Evolutionary conservation across 805 yeast species (phyloP).

Genomic region (Ogataea pignaliae): DNA sequence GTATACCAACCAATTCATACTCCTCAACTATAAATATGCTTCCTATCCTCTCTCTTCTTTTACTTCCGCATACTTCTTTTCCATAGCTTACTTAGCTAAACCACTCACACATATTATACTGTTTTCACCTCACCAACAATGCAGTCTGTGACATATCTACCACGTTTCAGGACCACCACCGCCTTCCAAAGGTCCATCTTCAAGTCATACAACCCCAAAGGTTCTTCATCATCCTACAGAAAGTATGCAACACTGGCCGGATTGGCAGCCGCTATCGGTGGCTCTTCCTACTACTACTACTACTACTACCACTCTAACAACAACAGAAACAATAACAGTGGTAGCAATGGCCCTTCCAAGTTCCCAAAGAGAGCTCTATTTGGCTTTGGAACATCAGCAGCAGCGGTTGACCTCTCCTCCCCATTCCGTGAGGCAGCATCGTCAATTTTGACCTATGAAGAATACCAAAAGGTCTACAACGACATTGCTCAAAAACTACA

Average conservation of each 20-base stretch:
- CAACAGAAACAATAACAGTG: constrained; percentile 8
- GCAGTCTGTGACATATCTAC: no score
- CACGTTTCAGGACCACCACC: no score
- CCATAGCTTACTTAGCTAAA: no score
- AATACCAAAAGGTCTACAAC: constrained; percentile 64
- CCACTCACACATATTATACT: no score
- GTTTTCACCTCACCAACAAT: no score
- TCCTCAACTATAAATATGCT: no score
- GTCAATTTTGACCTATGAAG: constrained; percentile 36
- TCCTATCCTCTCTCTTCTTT: no score
- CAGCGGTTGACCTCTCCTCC: constrained; percentile 20
- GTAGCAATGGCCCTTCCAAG: constrained; percentile 15
- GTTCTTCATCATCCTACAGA: neutral
- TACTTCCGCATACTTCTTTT: no score
- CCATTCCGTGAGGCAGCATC: constrained; percentile 31
- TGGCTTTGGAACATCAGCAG: constrained; percentile 32
- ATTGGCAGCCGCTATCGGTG: constrained; percentile 20
- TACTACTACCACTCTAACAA: constrained; percentile 14
- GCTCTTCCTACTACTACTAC: constrained; percentile 22
- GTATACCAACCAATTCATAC: no score
- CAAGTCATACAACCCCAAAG: no score
- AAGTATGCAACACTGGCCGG: constrained; percentile 1
- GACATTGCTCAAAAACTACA: constrained; percentile 63
- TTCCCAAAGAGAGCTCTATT: constrained; percentile 20
- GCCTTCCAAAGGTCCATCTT: no score